phyloP scores from a whole-genome alignment of 192 early-diverging fungal species.

The Mortierella antarctica region DNA sequence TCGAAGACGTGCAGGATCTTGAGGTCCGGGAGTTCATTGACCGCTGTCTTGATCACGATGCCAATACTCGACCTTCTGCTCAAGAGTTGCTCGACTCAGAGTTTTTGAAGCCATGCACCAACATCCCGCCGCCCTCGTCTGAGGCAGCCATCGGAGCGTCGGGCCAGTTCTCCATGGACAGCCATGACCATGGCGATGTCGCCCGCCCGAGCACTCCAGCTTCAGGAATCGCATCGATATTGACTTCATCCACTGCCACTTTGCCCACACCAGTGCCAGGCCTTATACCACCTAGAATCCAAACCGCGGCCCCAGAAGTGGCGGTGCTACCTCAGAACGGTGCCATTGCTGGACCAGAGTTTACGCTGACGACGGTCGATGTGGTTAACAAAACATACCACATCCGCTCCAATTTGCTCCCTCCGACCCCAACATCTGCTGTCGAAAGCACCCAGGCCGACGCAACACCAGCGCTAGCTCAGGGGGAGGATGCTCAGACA shows the following conservation, averaged over 20 bases:
- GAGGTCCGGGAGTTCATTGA: constrained; percentile 77
- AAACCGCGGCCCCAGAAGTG: constrained; percentile 6
- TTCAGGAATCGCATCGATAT: too few species aligned
- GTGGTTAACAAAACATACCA: constrained; percentile 57
- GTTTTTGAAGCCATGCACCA: constrained; percentile 54
- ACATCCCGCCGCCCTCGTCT: constrained; percentile 5
- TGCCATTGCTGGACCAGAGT: constrained; percentile 38
- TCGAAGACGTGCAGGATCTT: constrained; percentile 69
- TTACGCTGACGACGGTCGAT: constrained; percentile 48
- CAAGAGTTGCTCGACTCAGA: constrained; percentile 66
- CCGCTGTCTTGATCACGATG: constrained; percentile 71
- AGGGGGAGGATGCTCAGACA: background rate
- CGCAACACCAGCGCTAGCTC: background rate
- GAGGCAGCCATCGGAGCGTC: constrained; percentile 16
- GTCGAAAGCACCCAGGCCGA: background rate
- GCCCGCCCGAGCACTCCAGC: too few species aligned
- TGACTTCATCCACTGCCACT: constrained; percentile 4
- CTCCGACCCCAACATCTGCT: constrained; percentile 33
- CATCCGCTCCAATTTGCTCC: constrained; percentile 51
- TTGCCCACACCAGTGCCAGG: constrained; percentile 2
- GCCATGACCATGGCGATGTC: too few species aligned
- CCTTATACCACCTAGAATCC: constrained; percentile 4
- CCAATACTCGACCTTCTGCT: constrained; percentile 62
- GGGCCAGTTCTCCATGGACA: background rate
- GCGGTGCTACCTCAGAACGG: constrained; percentile 14